A percentile compares a stretch with the other conserved stretches of the same genome.
phyloP scores from a whole-genome alignment of 176 grass and related monocot genomes.

The Aegilops sharonensis region DNA sequence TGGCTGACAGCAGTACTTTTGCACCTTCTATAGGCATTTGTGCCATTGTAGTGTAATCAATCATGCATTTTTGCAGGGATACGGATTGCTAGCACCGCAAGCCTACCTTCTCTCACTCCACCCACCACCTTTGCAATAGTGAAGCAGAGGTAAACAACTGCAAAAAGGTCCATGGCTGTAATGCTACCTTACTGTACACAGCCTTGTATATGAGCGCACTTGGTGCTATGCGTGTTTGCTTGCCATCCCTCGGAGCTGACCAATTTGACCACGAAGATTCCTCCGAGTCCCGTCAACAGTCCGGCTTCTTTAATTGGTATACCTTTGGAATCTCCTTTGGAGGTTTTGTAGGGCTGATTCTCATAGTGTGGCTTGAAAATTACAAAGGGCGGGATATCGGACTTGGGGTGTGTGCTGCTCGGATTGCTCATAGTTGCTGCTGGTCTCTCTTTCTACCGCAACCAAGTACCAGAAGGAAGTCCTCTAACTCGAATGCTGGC shows the following conservation, averaged over 20 bases:
- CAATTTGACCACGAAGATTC: conserved; percentile 56
- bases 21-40: not conserved
- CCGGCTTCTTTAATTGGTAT: conserved; percentile 59
- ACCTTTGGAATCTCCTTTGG: conserved; percentile 51
- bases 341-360: conserved; percentile 39
- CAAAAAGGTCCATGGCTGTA: conserved; percentile 39
- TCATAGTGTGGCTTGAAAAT: conserved; percentile 60
- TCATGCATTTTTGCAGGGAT: conserved; percentile 28
- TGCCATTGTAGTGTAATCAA: not conserved
- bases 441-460: conserved; percentile 56
- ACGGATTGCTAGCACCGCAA: conserved; percentile 59
- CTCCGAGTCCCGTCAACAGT: conserved; percentile 28
- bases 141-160: conserved; percentile 32
- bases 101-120: conserved; percentile 52
- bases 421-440: conserved; percentile 42
- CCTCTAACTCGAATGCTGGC: not conserved
- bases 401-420: conserved; percentile 33
- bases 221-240: conserved; percentile 37
- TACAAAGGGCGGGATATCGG: conserved; percentile 54
- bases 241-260: conserved; percentile 57
- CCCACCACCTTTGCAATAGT: conserved; percentile 39
- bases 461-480: conserved; percentile 34
- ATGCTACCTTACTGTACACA: conserved; percentile 29
- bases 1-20: not conserved
- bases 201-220: conserved; percentile 41